Base-by-base conservation (phyloP, 371 early-diverging fungal species). In the Mucor plumbeus region DNA sequence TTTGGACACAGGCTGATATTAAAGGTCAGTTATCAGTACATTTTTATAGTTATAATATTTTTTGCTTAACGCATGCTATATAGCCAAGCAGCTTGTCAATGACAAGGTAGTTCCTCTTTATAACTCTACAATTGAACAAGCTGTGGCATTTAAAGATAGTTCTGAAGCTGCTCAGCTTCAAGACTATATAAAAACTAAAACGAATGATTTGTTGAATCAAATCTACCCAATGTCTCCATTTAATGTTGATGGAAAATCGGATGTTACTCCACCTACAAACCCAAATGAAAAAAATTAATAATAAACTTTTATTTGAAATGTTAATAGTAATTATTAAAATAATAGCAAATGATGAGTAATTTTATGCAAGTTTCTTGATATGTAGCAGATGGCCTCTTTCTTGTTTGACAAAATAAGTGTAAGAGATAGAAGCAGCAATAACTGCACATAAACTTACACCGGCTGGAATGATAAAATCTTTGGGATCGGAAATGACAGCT, bases 301-400 rank as follows among this genome's bases (percentile, higher is more conserved):
- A 26, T 26, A 26, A 26, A 26, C 26, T 26, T 26, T 26, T 26
- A 26, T 26, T 26, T 26, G 26, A 26, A 26, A 26, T 26, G 3
- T 26, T 26, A 26, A 26, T 26, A 26, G 26, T 26, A 26, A 26
- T 26, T 26, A 26, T 26, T 26, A 26, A 26, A 26, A 26, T 26
- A 26, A n/a, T n/a, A n/a, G n/a, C n/a, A n/a, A n/a, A n/a, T n/a
- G n/a, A n/a, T n/a, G n/a, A n/a, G 26, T 26, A 3, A 26, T 19
- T 19, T 17, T 47, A 47, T 9, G 17, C n/a, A 9, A n/a, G 47
- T 47, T 59, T 59, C 21, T 39, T 39, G 19, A 21, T 38, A 39
- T 59, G 59, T 21, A 59, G 10, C 39, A 59, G 21, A 21, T 59
- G 59, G 17, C 59, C 59, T 26, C 59, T 59, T 59, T 59, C 59